These are phyloP conservation scores for Plectosphaerella sp. DNA, from an alignment of 2,329 filamentous ascomycete species.

Conservation along the genomic window DNA sequence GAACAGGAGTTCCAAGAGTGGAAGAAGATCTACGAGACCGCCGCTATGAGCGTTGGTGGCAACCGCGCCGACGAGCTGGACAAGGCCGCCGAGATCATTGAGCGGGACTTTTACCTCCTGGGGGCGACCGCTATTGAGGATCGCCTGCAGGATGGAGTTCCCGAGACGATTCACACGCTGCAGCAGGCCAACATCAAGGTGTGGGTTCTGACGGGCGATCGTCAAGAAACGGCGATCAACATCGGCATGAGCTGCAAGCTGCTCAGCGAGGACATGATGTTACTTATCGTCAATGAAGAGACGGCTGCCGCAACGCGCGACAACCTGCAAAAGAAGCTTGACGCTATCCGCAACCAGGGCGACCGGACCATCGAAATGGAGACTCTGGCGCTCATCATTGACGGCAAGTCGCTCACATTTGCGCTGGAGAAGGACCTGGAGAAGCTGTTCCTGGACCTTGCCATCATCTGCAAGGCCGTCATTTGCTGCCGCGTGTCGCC, in stretches of 20 bases:
- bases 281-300: conserved; percentile 95
- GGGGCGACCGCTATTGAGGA: conserved; percentile 98
- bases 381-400: conserved; percentile 85
- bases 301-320: conserved; percentile 71
- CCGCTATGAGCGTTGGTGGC: conserved; percentile 83
- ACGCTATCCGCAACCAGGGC: conserved; percentile 81
- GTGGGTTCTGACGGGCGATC: conserved; percentile 95
- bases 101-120: conserved; percentile 84
- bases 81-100: conserved; percentile 94
- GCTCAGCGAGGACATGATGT: conserved; percentile 97
- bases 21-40: conserved; percentile 80
- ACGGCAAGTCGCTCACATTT: conserved; percentile 91
- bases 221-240: conserved; percentile 98
- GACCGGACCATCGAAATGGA: conserved; percentile 75
- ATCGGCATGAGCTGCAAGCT: conserved; percentile 99
- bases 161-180: conserved; percentile 94
- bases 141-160: conserved; percentile 92
- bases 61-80: conserved; percentile 93
- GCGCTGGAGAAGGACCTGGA: conserved; percentile 92
- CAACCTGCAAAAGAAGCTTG: conserved; percentile 89
- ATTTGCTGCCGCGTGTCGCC: conserved; percentile 97
- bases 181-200: conserved; percentile 98
- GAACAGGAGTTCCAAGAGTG: conserved; percentile 88
- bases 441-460: conserved; percentile 87
- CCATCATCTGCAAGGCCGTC: conserved; percentile 96